Evolutionary conservation across 2,329 filamentous ascomycete species (phyloP).

Genomic region (Xylaria sp.): DNA sequence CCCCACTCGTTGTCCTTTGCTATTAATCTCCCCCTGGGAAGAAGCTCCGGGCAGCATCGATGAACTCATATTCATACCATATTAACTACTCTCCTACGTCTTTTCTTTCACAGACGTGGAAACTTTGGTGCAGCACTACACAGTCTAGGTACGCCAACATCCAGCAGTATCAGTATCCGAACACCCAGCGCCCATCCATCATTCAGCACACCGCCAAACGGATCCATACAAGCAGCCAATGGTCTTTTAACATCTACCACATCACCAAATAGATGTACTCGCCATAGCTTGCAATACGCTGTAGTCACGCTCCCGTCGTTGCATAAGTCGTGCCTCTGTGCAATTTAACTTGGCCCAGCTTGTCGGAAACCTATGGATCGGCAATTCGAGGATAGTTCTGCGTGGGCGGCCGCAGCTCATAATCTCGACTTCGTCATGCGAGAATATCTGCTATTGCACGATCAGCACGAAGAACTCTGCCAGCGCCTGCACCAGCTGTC

Average conservation of each 20-base stretch:
- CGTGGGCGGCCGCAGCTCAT: slow-evolving; percentile 41
- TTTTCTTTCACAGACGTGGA: slow-evolving; percentile 16
- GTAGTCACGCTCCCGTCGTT: slow-evolving; percentile 30
- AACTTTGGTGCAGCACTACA: slow-evolving; percentile 6
- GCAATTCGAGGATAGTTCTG: slow-evolving; percentile 8
- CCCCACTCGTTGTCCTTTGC: slow-evolving; percentile 22
- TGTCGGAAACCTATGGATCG: slow-evolving; percentile 30
- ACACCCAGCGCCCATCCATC: neutral
- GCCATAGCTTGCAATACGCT: slow-evolving; percentile 31
- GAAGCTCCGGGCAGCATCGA: slow-evolving; percentile 21
- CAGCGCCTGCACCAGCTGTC: slow-evolving; percentile 63
- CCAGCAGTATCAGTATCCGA: neutral
- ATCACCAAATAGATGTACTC: slow-evolving; percentile 43
- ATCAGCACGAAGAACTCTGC: slow-evolving; percentile 64
- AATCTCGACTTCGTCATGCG: slow-evolving; percentile 62
- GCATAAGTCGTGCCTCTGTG: slow-evolving; percentile 1
- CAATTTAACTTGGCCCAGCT: neutral
- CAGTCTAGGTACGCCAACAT: slow-evolving; percentile 1
- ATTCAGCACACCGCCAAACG: slow-evolving; percentile 21
- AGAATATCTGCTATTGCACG: slow-evolving; percentile 64
- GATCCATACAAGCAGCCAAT: neutral
- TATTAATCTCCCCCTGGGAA: neutral
- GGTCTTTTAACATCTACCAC: neutral
- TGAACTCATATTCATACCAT: slow-evolving; percentile 10
- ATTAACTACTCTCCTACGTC: slow-evolving; percentile 21